Evolutionary conservation across 805 yeast genomes (phyloP).

Genomic region (Soucietia sequanensis): DNA sequence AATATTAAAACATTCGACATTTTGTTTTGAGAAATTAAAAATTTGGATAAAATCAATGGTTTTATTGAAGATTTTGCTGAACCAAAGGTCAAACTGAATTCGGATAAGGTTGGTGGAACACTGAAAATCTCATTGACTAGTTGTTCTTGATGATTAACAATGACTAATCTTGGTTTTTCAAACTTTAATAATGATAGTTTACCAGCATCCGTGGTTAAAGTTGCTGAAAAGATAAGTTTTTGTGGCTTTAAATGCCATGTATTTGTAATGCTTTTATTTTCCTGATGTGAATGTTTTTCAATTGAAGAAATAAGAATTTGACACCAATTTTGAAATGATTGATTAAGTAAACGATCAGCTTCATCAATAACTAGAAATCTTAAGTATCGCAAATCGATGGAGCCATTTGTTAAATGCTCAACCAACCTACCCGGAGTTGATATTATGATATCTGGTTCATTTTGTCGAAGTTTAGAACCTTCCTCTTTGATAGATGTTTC

Average conservation of each 20-base stretch:
- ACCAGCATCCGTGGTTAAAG: slow-evolving; percentile 90
- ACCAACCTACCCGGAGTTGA: slow-evolving; percentile 81
- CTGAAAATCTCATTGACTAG: slow-evolving; percentile 57
- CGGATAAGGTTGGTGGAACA: slow-evolving; percentile 54
- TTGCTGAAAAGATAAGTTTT: slow-evolving; percentile 85
- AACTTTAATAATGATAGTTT: slow-evolving; percentile 72
- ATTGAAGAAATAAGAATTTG: slow-evolving; percentile 47
- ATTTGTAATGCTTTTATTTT: slow-evolving; percentile 20
- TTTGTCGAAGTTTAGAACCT: slow-evolving; percentile 42
- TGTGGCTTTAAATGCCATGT: slow-evolving; percentile 42
- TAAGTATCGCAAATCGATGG: slow-evolving; percentile 51
- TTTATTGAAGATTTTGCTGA: slow-evolving; percentile 48
- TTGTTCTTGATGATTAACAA: slow-evolving; percentile 58
- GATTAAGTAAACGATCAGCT: slow-evolving; percentile 80
- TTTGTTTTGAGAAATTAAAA: slow-evolving; percentile 39
- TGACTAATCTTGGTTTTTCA: slow-evolving; percentile 66
- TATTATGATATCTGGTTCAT: slow-evolving; percentile 65
- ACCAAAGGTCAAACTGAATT: slow-evolving; percentile 42
- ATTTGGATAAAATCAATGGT: slow-evolving; percentile 68
- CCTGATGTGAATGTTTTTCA: slow-evolving; percentile 7
- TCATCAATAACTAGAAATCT: slow-evolving; percentile 73
- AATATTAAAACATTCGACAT: slow-evolving; percentile 53
- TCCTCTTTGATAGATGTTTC: slow-evolving; percentile 62
- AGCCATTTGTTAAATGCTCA: slow-evolving; percentile 55
- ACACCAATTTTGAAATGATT: slow-evolving; percentile 93